phyloP scores from a whole-genome alignment of 805 yeast species.

The Yarrowia keelungensis region DNA sequence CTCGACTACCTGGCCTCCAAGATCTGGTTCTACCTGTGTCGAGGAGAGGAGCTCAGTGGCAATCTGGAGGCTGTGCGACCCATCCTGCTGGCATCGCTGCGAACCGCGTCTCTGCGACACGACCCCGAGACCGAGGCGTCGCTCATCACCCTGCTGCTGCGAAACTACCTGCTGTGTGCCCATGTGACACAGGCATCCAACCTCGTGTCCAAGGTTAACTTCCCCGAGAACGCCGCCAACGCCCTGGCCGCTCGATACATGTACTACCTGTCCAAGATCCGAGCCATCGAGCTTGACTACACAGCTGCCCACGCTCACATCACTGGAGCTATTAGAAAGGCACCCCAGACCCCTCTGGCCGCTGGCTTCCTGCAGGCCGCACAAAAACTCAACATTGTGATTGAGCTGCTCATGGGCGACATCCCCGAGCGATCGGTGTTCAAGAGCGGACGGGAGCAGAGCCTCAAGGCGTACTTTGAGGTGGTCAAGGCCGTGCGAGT shows the following conservation, averaged over 20 bases:
- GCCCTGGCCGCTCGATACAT: constrained; percentile 90
- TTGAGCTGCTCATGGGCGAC: constrained; percentile 95
- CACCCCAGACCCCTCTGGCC: constrained; percentile 88
- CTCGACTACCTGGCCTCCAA: constrained; percentile 87
- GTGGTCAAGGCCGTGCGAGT: constrained; percentile 89
- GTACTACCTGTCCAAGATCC: constrained; percentile 88
- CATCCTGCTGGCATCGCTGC: constrained; percentile 71
- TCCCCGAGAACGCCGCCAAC: constrained; percentile 86
- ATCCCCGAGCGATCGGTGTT: constrained; percentile 88
- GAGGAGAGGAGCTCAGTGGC: constrained; percentile 69
- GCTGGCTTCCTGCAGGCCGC: constrained; percentile 89
- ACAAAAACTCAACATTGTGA: constrained; percentile 82
- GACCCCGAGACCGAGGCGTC: constrained; percentile 92
- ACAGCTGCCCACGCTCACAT: constrained; percentile 88
- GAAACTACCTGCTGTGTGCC: constrained; percentile 78
- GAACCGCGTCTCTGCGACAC: constrained; percentile 90
- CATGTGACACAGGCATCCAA: constrained; percentile 88
- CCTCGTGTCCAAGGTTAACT: constrained; percentile 85
- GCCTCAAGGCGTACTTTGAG: constrained; percentile 79
- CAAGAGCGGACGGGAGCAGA: constrained; percentile 62
- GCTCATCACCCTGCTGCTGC: constrained; percentile 80
- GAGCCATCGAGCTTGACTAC: constrained; percentile 91
- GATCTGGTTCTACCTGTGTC: constrained; percentile 87
- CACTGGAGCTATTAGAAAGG: constrained; percentile 94
- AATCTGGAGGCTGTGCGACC: constrained; percentile 68